Evolutionary conservation across 1,284 basidiomycete genomes (phyloP).

Genomic region (Ganoderma sp.): DNA sequence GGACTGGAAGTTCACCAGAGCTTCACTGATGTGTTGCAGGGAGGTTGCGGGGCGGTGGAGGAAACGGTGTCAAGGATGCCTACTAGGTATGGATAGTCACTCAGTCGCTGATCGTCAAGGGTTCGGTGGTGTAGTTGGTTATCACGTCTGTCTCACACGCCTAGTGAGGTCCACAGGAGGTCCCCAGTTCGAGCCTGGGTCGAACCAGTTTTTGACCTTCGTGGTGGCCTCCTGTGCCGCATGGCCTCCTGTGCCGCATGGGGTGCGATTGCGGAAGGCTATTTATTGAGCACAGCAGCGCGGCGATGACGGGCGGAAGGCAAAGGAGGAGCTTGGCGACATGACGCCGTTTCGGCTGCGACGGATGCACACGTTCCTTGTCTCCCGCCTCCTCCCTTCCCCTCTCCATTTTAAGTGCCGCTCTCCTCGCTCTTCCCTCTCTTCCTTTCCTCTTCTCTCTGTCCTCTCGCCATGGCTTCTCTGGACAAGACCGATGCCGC

Average conservation of each 20-base stretch:
- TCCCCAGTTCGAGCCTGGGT: slow-evolving; percentile 39
- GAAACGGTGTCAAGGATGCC: too few species aligned
- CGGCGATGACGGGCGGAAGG: neutral
- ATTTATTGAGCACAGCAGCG: slow-evolving; percentile 1
- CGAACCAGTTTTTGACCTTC: slow-evolving; percentile 30
- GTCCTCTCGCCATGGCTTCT: slow-evolving; percentile 18
- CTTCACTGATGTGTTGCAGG: neutral
- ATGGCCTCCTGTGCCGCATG: too few species aligned
- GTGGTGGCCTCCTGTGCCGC: too few species aligned
- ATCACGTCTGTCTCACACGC: slow-evolving; percentile 42
- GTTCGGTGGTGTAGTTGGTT: slow-evolving; percentile 43
- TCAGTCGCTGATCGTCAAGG: neutral
- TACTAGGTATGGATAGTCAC: too few species aligned
- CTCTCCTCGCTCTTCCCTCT: neutral
- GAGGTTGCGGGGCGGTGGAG: neutral
- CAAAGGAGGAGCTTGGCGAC: neutral
- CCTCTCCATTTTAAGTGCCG: slow-evolving; percentile 4
- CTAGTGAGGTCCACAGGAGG: slow-evolving; percentile 33
- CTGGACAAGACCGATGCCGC: slow-evolving; percentile 27
- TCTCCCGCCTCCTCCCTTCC: slow-evolving; percentile 10
- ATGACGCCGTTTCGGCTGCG: neutral
- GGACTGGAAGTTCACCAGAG: too few species aligned
- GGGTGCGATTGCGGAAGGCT: neutral
- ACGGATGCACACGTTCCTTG: slow-evolving; percentile 25
- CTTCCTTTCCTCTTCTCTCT: neutral